Evolutionary conservation across 1,284 basidiomycete species (phyloP), one percentile per base, ranked within the genome.

Genomic region (Ustilago shanxiensis): DNA sequence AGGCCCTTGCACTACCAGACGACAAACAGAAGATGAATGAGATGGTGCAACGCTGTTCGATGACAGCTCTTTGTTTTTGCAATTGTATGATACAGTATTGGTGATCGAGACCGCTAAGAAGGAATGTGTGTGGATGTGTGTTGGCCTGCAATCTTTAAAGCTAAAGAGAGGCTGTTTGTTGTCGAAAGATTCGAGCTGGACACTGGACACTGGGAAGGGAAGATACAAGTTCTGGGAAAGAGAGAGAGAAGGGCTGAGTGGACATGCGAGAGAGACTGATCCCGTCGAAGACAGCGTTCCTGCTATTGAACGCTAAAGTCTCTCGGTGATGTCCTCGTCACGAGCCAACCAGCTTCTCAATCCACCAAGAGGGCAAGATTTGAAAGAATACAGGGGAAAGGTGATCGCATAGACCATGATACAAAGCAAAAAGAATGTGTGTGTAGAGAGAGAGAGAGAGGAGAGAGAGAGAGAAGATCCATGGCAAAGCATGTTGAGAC

Each of bases 321-420:
- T 72, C 58, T 50, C 54, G 70, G 70, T 50, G 70, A 72, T 66
- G 70, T 67, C 70, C 70, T 72, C 70, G 29, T 72, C 60, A 53
- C 57, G 45, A 28, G n/a, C 47, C 52, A n/a, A 29, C 18, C 41
- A 26, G 22, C 56, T 53, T 28, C 26, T 28, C 50, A 22, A 37
- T 22, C 18, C 35, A 24, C 41, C 13, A 14, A 37, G 6, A 18
- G 49, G 29, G 41, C 13, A 18, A 50, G 14, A 37, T 2, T 44
- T 20, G 11, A 31, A 8, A 29, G 51, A 10, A 18, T 29, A 24
- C n/a, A 54, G 37, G 31, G 20, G n/a, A 7, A 1, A 16, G 3
- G 56, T 28, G 56, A 39, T 50, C n/a, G n/a, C 5, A 26, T 22
- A 18, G 28, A 60, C 39, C 28, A 18, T 41, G 35, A 44, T 39